Percentiles rank a stretch among this genome's conserved stretches.
These are phyloP conservation scores for Fusarium sp. DNA, from an alignment of 2,329 filamentous ascomycete species.

Conservation along the genomic window DNA sequence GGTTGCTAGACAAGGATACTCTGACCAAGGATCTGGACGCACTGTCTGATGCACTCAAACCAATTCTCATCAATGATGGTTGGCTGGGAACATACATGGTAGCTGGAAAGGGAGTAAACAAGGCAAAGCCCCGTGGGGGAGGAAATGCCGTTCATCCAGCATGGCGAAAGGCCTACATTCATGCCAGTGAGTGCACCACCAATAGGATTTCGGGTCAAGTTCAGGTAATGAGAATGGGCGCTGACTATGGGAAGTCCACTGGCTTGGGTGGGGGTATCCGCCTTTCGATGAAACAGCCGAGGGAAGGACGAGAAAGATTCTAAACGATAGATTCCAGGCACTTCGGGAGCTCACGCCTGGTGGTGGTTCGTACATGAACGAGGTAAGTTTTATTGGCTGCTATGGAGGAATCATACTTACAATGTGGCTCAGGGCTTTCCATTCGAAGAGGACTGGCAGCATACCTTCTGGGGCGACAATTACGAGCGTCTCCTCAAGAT, in stretches of 20 bases:
- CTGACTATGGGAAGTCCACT: conserved; percentile 1
- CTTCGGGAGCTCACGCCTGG: not conserved
- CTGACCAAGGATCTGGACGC: conserved; percentile 47
- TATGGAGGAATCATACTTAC: not conserved
- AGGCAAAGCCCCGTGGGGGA: conserved; percentile 57
- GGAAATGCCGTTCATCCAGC: conserved; percentile 61
- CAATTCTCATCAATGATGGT: conserved; percentile 45
- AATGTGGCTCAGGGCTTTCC: not conserved
- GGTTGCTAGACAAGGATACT: conserved; percentile 54
- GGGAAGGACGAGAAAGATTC: not conserved
- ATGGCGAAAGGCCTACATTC: conserved; percentile 59
- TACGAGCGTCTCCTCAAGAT: conserved; percentile 53
- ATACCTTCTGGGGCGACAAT: conserved; percentile 52
- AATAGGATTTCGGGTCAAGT: not conserved
- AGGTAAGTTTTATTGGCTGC: not conserved
- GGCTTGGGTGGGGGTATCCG: conserved; percentile 7
- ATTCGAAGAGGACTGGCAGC: conserved; percentile 39
- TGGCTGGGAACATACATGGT: conserved; percentile 53
- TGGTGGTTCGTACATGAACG: conserved; percentile 1
- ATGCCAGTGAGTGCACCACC: conserved; percentile 48
- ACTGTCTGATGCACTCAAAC: conserved; percentile 52
- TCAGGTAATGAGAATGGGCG: not conserved
- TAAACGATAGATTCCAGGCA: not conserved
- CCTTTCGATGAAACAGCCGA: conserved; percentile 9
- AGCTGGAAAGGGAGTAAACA: conserved; percentile 55